Conservation (phyloP, 345 rosid genomes). For the Geranium brycei region DNA sequence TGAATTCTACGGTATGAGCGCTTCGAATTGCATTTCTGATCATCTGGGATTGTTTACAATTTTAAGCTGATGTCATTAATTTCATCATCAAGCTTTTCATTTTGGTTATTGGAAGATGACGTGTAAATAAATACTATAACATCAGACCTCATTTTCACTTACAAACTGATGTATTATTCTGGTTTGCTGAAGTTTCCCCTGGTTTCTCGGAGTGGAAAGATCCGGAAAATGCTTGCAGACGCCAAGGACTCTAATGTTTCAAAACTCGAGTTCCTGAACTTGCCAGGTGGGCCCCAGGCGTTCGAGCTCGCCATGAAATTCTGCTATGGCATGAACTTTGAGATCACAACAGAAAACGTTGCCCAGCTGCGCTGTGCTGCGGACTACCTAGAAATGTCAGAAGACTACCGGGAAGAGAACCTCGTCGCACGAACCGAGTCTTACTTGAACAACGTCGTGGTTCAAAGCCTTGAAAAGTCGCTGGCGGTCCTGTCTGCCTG, state of each 20-base stretch:
- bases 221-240: conserved; percentile 52
- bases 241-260: conserved; percentile 39
- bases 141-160: too few species aligned
- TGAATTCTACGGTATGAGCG: too few species aligned
- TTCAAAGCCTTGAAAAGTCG: conserved; percentile 51
- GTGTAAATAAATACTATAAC: too few species aligned
- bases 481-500: conserved; percentile 54
- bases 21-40: too few species aligned
- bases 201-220: conserved; percentile 71
- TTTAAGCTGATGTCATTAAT: too few species aligned
- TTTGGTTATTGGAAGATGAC: too few species aligned
- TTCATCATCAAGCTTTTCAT: too few species aligned
- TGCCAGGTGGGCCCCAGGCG: conserved; percentile 63
- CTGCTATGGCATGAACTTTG: conserved; percentile 83
- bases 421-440: conserved; percentile 45
- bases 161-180: conserved; percentile 1
- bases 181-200: conserved; percentile 54
- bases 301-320: conserved; percentile 84
- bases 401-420: conserved; percentile 60
- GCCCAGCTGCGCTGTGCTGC: conserved; percentile 62
- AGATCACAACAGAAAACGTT: conserved; percentile 56
- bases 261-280: conserved; percentile 38
- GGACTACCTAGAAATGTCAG: conserved; percentile 74
- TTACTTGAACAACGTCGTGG: conserved; percentile 42
- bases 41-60: too few species aligned